These are phyloP conservation scores for Xylaria intraflava DNA, from an alignment of 495 filamentous ascomycete genomes.

Conservation along the genomic window DNA sequence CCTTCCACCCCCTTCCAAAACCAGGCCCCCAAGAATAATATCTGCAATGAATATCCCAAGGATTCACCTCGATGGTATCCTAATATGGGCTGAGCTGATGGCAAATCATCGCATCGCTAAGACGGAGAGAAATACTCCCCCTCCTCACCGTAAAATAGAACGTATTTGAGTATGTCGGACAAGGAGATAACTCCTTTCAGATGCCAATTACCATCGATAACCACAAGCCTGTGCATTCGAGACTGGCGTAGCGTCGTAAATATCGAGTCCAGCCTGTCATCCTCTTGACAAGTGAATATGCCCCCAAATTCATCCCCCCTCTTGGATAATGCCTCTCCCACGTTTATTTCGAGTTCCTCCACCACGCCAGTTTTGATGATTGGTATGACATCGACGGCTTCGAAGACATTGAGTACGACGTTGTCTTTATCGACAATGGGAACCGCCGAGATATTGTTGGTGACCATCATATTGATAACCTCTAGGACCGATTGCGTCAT, in stretches of 20 bases:
- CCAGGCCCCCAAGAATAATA: background rate
- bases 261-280: constrained; percentile 89
- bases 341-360: constrained; percentile 78
- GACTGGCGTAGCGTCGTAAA: constrained; percentile 96
- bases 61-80: background rate
- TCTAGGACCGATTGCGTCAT: constrained; percentile 95
- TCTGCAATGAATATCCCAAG: background rate
- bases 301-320: constrained; percentile 88
- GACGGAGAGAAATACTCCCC: constrained; percentile 38
- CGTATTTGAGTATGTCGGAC: constrained; percentile 94
- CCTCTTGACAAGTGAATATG: constrained; percentile 89
- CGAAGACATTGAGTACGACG: constrained; percentile 89
- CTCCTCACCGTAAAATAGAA: constrained; percentile 78
- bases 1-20: constrained; percentile 3
- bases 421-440: constrained; percentile 82
- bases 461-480: constrained; percentile 90
- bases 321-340: constrained; percentile 85
- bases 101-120: constrained; percentile 21
- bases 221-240: constrained; percentile 83
- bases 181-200: constrained; percentile 87
- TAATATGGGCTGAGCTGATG: background rate
- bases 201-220: constrained; percentile 80
- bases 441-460: constrained; percentile 87
- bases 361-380: constrained; percentile 91
- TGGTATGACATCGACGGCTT: constrained; percentile 94